Percentiles rank a stretch among this genome's conserved stretches.
Evolutionary conservation across 192 early-diverging fungal species (phyloP).

Genomic region (Glomus cerebriforme): DNA sequence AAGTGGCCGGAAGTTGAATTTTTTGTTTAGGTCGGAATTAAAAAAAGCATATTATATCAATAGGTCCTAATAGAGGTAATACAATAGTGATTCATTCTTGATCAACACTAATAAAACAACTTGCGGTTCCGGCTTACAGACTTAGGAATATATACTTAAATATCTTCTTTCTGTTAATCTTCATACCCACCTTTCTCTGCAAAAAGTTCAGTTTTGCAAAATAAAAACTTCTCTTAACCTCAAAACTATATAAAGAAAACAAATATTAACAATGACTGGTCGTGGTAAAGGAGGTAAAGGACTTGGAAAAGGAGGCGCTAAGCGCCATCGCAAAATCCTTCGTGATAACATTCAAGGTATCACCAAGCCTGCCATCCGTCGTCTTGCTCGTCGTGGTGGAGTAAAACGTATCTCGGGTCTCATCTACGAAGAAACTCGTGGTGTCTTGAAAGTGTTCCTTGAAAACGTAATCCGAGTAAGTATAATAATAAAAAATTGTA

Average conservation of each 20-base stretch:
- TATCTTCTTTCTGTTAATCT: neutral
- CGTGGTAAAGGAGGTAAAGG: slow-evolving; percentile 94
- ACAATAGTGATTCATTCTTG: no score
- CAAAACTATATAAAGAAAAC: neutral
- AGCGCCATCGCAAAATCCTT: slow-evolving; percentile 93
- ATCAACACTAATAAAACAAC: no score
- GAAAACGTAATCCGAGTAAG: slow-evolving; percentile 91
- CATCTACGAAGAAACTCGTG: slow-evolving; percentile 99
- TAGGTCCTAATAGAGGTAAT: no score
- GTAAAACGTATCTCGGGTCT: slow-evolving; percentile 99
- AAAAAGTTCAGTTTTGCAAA: neutral
- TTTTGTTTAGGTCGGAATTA: no score
- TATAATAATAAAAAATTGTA: neutral
- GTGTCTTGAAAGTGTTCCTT: slow-evolving; percentile 96
- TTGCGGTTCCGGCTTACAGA: neutral
- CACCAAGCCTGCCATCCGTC: slow-evolving; percentile 69
- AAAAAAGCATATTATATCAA: no score
- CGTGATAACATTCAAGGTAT: slow-evolving; percentile 73
- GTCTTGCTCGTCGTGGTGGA: slow-evolving; percentile 99
- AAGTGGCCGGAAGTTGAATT: no score
- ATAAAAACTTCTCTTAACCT: neutral
- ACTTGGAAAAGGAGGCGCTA: slow-evolving; percentile 91
- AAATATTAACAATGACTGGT: slow-evolving; percentile 71
- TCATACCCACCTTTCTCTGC: neutral
- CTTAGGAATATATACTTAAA: neutral